Conservation (phyloP, 148 eudicot genomes). For the Spergularia bocconei region DNA sequence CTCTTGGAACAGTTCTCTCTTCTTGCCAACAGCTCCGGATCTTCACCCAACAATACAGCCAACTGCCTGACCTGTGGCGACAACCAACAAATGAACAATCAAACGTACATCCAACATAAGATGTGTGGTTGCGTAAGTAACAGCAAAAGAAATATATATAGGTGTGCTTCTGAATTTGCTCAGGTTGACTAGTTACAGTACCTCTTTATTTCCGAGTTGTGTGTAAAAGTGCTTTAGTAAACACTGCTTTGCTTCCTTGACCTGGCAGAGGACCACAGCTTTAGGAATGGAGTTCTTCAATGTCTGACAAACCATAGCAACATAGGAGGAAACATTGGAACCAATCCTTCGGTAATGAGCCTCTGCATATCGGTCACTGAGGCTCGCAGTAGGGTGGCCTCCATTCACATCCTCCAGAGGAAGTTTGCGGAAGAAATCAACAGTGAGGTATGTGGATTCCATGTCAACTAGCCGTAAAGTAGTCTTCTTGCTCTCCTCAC, state of each 20-base stretch:
- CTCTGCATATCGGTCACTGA: conserved; percentile 52
- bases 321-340: conserved; percentile 46
- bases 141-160: neutral
- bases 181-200: conserved; percentile 18
- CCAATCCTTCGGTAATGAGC: conserved; percentile 51
- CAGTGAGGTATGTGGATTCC: conserved; percentile 75
- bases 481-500: conserved; percentile 69
- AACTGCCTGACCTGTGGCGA: conserved; percentile 42
- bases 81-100: neutral
- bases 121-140: neutral
- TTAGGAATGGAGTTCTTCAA: conserved; percentile 57
- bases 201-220: conserved; percentile 48
- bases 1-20: conserved; percentile 46
- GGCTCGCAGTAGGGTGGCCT: conserved; percentile 29
- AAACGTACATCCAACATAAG: neutral
- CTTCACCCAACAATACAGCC: conserved; percentile 46
- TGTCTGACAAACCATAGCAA: conserved; percentile 49
- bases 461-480: conserved; percentile 67
- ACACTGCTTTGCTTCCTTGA: conserved; percentile 47
- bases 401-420: conserved; percentile 55
- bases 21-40: conserved; percentile 44
- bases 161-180: neutral
- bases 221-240: conserved; percentile 46
- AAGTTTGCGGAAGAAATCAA: conserved; percentile 70
- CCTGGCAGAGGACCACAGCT: conserved; percentile 62